Evolutionary conservation across 176 grass and related monocot species (phyloP).

Genomic region (Cocos nucifera): DNA sequence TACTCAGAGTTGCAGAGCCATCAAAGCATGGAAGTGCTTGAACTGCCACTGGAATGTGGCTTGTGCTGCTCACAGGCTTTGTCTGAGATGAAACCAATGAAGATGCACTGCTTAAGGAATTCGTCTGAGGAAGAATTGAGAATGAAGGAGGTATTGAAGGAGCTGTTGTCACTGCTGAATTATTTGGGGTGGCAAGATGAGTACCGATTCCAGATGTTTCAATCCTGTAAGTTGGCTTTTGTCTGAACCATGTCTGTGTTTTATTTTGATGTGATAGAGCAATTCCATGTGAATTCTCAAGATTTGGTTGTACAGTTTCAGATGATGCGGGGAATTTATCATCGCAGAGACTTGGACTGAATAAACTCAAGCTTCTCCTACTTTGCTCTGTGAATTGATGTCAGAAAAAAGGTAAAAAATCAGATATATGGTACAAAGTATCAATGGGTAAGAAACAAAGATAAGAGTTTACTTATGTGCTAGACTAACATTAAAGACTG

Average conservation of each 20-base stretch:
- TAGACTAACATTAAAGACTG: no score
- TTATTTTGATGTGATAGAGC: constrained; percentile 18
- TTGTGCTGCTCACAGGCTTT: constrained; percentile 1
- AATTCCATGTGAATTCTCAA: background rate
- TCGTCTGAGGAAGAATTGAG: background rate
- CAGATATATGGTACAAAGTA: no score
- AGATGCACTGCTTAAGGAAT: background rate
- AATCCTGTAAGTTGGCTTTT: constrained; percentile 10
- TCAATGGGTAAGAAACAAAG: no score
- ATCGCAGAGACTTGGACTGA: constrained; percentile 24
- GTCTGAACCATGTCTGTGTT: constrained; percentile 19
- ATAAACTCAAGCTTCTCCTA: constrained; percentile 12
- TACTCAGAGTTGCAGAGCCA: constrained; percentile 12
- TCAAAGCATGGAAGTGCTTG: constrained; percentile 17
- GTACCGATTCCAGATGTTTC: constrained; percentile 5
- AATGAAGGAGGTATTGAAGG: constrained; percentile 20
- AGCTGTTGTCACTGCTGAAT: constrained; percentile 7
- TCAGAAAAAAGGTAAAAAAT: background rate
- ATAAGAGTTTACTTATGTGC: no score
- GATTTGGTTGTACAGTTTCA: constrained; percentile 19
- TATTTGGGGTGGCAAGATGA: constrained; percentile 7
- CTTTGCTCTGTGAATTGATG: constrained; percentile 45
- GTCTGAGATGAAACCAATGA: constrained; percentile 1
- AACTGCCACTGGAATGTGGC: background rate
- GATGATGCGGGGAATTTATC: constrained; percentile 14